phyloP scores from a whole-genome alignment of 1,284 basidiomycete genomes.

The Microbotryum saponariae region DNA sequence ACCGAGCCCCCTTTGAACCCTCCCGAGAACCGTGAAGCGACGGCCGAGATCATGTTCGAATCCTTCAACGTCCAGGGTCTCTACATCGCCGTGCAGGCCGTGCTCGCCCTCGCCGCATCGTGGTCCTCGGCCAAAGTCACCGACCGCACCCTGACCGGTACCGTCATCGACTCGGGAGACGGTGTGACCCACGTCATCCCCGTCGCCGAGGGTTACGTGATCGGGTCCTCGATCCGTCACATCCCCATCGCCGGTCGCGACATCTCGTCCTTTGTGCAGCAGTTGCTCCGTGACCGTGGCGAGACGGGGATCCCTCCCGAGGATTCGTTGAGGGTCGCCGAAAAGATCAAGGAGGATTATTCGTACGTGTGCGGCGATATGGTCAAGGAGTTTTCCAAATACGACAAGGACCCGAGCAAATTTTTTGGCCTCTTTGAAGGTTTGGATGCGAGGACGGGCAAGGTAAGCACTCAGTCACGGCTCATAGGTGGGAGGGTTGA shows the following conservation, averaged over 20 bases:
- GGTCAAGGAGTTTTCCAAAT: slow-evolving; percentile 97
- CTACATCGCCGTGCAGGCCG: slow-evolving; percentile 98
- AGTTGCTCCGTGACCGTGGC: slow-evolving; percentile 88
- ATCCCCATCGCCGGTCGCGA: slow-evolving; percentile 97
- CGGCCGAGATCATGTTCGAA: slow-evolving; percentile 97
- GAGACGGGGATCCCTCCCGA: slow-evolving; percentile 88
- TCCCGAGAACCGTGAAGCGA: slow-evolving; percentile 98
- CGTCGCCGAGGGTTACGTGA: slow-evolving; percentile 95
- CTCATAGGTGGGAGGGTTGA: no score
- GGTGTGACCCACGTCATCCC: slow-evolving; percentile 98
- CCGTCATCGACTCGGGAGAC: slow-evolving; percentile 97
- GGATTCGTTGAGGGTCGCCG: slow-evolving; percentile 83
- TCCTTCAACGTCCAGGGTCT: slow-evolving; percentile 51
- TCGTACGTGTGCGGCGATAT: slow-evolving; percentile 99
- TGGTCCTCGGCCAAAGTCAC: slow-evolving; percentile 91
- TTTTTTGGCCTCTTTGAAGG: slow-evolving; percentile 92
- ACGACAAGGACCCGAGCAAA: slow-evolving; percentile 92
- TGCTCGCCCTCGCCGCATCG: slow-evolving; percentile 95
- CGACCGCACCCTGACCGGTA: slow-evolving; percentile 52
- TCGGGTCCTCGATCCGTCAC: slow-evolving; percentile 97
- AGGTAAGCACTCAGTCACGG: slow-evolving; percentile 47
- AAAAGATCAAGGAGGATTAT: slow-evolving; percentile 96
- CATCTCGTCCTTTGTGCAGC: slow-evolving; percentile 94
- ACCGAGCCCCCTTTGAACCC: slow-evolving; percentile 97
- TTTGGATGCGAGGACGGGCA: slow-evolving; percentile 83